These are phyloP conservation scores for Sergeia podlipaevii DNA, from an alignment of 208 protist genomes.

Conservation along the genomic window DNA sequence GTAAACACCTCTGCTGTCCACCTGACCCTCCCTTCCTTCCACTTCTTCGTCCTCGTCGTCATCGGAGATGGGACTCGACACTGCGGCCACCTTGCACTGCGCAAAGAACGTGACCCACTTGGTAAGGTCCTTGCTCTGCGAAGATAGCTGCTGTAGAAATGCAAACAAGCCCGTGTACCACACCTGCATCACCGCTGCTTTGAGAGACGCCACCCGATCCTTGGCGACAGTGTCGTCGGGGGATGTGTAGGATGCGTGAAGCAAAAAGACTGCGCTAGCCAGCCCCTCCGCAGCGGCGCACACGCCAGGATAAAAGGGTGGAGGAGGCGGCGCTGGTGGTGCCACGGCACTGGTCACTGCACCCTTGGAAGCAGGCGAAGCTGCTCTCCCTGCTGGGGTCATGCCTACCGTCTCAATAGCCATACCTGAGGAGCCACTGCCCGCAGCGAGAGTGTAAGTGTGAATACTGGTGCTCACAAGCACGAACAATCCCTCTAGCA, in stretches of 20 bases:
- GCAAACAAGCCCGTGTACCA: conserved; percentile 61
- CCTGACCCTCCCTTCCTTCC: not conserved
- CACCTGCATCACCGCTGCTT: conserved; percentile 9
- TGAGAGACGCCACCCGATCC: not conserved
- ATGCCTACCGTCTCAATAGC: no score
- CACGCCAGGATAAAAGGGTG: conserved; percentile 17
- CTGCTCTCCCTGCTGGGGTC: no score
- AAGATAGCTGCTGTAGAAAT: conserved; percentile 75
- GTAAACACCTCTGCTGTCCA: not conserved
- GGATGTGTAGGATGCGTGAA: no score
- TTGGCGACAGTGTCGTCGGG: not conserved
- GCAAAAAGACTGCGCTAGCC: conserved; percentile 19
- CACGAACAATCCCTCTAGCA: conserved; percentile 24
- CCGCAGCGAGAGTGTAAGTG: no score
- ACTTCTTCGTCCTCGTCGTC: not conserved
- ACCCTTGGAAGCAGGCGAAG: no score
- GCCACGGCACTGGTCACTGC: no score
- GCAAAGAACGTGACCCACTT: conserved; percentile 40
- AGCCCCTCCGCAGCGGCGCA: conserved; percentile 20
- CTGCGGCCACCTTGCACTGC: conserved; percentile 15
- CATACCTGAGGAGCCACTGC: no score
- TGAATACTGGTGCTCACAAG: conserved; percentile 15
- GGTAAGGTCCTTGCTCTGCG: conserved; percentile 31
- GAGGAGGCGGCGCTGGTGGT: conserved; percentile 2
- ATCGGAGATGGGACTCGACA: not conserved